phyloP scores from a whole-genome alignment of 257 asterid genomes.

The Ligustrum vulgare region DNA sequence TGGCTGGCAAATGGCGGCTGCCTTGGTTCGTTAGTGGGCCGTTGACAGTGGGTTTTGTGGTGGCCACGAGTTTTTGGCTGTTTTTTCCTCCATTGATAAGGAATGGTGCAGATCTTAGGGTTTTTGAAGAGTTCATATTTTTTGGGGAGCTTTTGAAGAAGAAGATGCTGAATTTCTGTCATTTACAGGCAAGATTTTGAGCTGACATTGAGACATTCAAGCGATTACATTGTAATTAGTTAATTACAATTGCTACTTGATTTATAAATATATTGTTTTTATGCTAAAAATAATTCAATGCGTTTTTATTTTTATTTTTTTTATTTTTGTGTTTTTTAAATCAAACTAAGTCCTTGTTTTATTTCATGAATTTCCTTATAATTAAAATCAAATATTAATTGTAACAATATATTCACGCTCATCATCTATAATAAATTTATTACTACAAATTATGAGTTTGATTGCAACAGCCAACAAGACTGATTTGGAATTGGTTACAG shows the following conservation, averaged over 20 bases:
- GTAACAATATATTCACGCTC: too few species aligned
- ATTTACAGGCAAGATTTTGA: background rate
- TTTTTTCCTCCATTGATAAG: constrained; percentile 49
- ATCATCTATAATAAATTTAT: too few species aligned
- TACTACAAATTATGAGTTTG: too few species aligned
- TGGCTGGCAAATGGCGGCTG: constrained; percentile 27
- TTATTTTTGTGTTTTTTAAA: background rate
- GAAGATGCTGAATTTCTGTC: constrained; percentile 1
- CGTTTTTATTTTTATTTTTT: background rate
- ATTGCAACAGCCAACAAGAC: too few species aligned
- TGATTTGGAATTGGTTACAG: too few species aligned
- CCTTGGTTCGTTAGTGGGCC: constrained; percentile 32
- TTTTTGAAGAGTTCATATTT: constrained; percentile 24
- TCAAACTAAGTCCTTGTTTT: background rate
- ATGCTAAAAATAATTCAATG: background rate
- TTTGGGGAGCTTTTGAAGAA: constrained; percentile 22
- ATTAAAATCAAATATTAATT: too few species aligned
- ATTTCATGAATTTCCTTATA: too few species aligned
- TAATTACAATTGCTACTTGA: background rate
- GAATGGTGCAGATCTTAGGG: constrained; percentile 37
- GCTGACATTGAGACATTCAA: background rate
- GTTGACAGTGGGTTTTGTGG: constrained; percentile 42
- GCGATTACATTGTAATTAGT: background rate
- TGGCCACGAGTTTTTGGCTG: constrained; percentile 41
- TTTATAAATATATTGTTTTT: too few species aligned